Base-by-base conservation (phyloP, 2,329 filamentous ascomycete species). In the Pseudogymnoascus sp. region DNA sequence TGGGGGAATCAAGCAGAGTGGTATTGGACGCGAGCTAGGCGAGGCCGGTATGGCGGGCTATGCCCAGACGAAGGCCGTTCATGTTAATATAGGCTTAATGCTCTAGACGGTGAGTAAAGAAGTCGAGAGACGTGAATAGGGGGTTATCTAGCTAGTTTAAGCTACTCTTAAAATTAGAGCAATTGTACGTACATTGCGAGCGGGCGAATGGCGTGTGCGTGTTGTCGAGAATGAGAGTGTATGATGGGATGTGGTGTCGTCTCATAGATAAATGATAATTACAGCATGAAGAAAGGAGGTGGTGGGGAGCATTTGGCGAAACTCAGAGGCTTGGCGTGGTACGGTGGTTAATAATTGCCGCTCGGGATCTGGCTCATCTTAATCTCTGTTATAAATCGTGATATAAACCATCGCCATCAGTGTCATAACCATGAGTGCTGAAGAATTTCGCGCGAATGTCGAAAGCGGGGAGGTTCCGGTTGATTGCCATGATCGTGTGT, bases 1-100 rank as follows among this genome's bases (percentile, higher is more conserved):
- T 69, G 88, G 89, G 62, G 91, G 91, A 0, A 90, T 83, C 80
- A 93, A 93, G 78, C 84, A 91, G 77, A 84, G 80, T 28, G 90
- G 91, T 66, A 60, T 92, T 63, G 90, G 90, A 53, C 86, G 89
- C 63, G 91, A 96, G 75, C 78, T 89, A 3, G 87, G 88, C 66
- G 85, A 89, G 78, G 84, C 83, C 42, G 87, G 86, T 1, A 74
- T 90, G 64, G 77, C 79, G 46, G 87, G 87, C 77, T 90, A 89
- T 75, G 88, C 84, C 11, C 82, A 89, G 74, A 84, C 78, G 73
- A 90, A 90, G 81, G 82, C 83, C n/a, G 38, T 16, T 40, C 38
- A 40, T 40, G 38, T 40, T 40, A 40, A 40, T 40, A 40, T 40
- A 4, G 38, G 38, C 38, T 40, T 40, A 16, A 40, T 40, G n/a